Conservation (phyloP, 768 basidiomycete genomes). For the Dendrothele bispora region DNA sequence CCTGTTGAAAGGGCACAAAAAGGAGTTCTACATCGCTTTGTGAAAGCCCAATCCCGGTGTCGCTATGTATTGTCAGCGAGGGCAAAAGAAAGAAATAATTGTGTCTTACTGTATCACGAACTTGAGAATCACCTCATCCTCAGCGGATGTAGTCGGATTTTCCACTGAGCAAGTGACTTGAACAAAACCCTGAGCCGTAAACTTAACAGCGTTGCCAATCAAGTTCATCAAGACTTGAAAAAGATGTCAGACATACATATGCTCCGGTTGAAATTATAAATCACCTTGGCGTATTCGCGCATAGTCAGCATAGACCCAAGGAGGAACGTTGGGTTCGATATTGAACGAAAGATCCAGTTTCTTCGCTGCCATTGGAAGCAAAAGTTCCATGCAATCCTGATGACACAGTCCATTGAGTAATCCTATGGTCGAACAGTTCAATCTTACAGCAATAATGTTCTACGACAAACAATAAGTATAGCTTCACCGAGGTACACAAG, state of each 20-base stretch:
- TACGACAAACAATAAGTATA: constrained; percentile 13
- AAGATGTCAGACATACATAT: not conserved
- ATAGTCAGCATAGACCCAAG: constrained; percentile 74
- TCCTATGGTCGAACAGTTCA: not conserved
- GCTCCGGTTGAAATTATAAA: no score
- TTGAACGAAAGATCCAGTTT: constrained; percentile 75
- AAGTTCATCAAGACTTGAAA: constrained; percentile 69
- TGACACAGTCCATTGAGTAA: not conserved
- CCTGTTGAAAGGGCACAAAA: constrained; percentile 77
- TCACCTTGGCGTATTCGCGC: constrained; percentile 72
- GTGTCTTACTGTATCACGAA: constrained; percentile 60
- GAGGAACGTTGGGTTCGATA: constrained; percentile 64
- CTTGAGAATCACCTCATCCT: constrained; percentile 53
- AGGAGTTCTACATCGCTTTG: constrained; percentile 64
- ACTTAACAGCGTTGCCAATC: constrained; percentile 77
- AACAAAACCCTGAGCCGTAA: constrained; percentile 64
- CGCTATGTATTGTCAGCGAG: constrained; percentile 34
- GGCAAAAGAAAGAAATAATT: not conserved
- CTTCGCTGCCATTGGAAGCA: constrained; percentile 73
- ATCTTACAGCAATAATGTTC: constrained; percentile 65
- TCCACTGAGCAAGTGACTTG: constrained; percentile 63
- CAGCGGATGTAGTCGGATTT: constrained; percentile 24
- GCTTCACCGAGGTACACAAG: not conserved
- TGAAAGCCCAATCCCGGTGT: constrained; percentile 73
- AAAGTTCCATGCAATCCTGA: constrained; percentile 75